Conservation (phyloP, 129 eudicot genomes). For the Pulicaria dysenterica region DNA sequence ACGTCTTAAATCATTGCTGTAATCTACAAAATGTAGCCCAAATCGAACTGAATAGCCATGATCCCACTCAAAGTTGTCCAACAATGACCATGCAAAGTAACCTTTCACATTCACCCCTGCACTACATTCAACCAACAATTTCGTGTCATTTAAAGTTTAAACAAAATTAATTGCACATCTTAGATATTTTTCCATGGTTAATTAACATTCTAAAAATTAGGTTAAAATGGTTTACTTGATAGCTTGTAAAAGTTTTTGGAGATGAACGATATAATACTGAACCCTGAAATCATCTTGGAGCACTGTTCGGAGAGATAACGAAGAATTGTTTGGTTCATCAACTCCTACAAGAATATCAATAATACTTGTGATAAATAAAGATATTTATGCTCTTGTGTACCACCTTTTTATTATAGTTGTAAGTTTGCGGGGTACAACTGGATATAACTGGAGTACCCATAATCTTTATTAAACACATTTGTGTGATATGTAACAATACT, state of each 20-base stretch:
- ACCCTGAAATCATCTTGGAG: constrained; percentile 53
- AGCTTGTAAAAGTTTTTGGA: constrained; percentile 40
- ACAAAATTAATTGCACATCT: background rate
- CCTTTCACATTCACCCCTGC: constrained; percentile 57
- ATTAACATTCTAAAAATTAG: background rate
- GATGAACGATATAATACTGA: constrained; percentile 55
- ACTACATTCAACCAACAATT: constrained; percentile 31
- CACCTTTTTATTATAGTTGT: no score
- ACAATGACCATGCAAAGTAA: constrained; percentile 57
- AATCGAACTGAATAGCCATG: constrained; percentile 57
- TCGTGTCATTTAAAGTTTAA: constrained; percentile 16
- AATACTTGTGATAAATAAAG: background rate
- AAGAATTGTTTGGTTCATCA: constrained; percentile 57
- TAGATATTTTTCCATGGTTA: background rate
- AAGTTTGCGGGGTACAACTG: no score
- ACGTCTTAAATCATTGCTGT: constrained; percentile 42
- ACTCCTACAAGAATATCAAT: constrained; percentile 37
- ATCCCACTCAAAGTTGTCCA: constrained; percentile 64
- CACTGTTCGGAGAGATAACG: constrained; percentile 47
- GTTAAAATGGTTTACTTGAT: constrained; percentile 30
- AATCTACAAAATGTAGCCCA: constrained; percentile 60
- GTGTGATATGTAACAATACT: no score
- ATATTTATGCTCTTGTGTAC: background rate
- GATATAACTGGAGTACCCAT: no score
- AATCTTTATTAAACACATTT: no score